These are phyloP conservation scores for Mycotypha africana DNA, from an alignment of 371 early-diverging fungal species.

Conservation along the genomic window DNA sequence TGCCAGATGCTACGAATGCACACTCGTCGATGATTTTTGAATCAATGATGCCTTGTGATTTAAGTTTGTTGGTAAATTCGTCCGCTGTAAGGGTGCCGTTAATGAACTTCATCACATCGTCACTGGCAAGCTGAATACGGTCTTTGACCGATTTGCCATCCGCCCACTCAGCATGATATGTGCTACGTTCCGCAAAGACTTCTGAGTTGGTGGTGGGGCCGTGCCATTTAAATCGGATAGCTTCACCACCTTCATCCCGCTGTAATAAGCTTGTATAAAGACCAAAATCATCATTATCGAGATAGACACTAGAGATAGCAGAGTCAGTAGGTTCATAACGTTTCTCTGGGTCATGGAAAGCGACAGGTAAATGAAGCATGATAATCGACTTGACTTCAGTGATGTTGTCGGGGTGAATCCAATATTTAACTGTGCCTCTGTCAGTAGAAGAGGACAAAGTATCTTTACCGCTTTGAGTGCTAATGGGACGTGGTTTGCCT, in stretches of 20 bases:
- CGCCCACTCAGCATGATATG: slow-evolving; percentile 93
- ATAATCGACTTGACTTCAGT: slow-evolving; percentile 93
- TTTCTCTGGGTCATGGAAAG: slow-evolving; percentile 69
- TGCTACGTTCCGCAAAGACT: slow-evolving; percentile 95
- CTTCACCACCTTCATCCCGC: slow-evolving; percentile 92
- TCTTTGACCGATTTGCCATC: slow-evolving; percentile 89
- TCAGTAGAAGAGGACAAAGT: slow-evolving; percentile 33
- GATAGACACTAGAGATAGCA: slow-evolving; percentile 89
- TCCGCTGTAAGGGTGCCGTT: slow-evolving; percentile 73
- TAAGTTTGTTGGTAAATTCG: slow-evolving; percentile 65
- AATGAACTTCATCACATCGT: slow-evolving; percentile 81
- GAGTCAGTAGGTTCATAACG: slow-evolving; percentile 47
- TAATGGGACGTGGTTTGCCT: slow-evolving; percentile 26
- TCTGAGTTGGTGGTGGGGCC: slow-evolving; percentile 32
- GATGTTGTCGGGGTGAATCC: slow-evolving; percentile 99
- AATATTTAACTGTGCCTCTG: slow-evolving; percentile 91
- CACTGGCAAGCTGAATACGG: slow-evolving; percentile 87
- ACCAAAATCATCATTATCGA: slow-evolving; percentile 91
- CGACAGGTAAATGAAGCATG: slow-evolving; percentile 92
- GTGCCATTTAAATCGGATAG: slow-evolving; percentile 93
- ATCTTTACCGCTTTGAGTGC: slow-evolving; percentile 8
- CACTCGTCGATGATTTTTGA: slow-evolving; percentile 73
- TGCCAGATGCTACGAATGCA: slow-evolving; percentile 69
- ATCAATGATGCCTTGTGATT: slow-evolving; percentile 65
- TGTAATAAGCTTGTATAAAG: slow-evolving; percentile 91